A percentile compares a stretch with the other conserved stretches of the same genome.
These are phyloP conservation scores for Hylodesmum podocarpum DNA, from an alignment of 306 rosid genomes.

Conservation along the genomic window DNA sequence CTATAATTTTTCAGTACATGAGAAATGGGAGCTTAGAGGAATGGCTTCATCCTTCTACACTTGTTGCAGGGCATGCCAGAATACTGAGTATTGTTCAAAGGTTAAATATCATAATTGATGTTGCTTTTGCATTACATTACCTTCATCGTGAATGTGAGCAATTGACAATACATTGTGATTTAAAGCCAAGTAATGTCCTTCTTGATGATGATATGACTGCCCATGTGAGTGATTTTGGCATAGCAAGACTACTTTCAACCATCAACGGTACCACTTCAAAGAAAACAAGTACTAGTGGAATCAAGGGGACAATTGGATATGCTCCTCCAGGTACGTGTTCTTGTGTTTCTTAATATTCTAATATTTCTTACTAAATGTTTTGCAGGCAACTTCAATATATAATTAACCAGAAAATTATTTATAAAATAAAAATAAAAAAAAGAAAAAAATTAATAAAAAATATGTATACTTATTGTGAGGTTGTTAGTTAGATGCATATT, in stretches of 20 bases:
- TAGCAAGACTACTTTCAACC: conserved; percentile 16
- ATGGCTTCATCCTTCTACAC: neutral
- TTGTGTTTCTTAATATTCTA: neutral
- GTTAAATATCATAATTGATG: conserved; percentile 2
- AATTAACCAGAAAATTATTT: too few species aligned
- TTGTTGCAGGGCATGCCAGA: neutral
- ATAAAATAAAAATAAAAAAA: too few species aligned
- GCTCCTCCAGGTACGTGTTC: conserved; percentile 21
- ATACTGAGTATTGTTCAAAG: neutral
- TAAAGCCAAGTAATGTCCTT: conserved; percentile 21
- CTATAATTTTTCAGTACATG: conserved; percentile 17
- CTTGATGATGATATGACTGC: conserved; percentile 4
- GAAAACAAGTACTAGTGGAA: conserved; percentile 12
- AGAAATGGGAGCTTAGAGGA: conserved; percentile 16
- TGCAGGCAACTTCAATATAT: too few species aligned
- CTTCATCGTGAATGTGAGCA: conserved; percentile 16
- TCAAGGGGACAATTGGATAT: conserved; percentile 26
- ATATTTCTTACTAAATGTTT: too few species aligned
- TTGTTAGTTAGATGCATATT: too few species aligned
- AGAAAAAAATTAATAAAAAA: too few species aligned
- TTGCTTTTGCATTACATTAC: neutral
- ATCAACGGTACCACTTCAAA: neutral
- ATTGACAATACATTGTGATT: neutral
- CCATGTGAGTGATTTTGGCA: conserved; percentile 27
- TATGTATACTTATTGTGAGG: too few species aligned